Base-by-base conservation (phyloP, 2,329 filamentous ascomycete species). In the Paracoccidioides brasiliensis region DNA sequence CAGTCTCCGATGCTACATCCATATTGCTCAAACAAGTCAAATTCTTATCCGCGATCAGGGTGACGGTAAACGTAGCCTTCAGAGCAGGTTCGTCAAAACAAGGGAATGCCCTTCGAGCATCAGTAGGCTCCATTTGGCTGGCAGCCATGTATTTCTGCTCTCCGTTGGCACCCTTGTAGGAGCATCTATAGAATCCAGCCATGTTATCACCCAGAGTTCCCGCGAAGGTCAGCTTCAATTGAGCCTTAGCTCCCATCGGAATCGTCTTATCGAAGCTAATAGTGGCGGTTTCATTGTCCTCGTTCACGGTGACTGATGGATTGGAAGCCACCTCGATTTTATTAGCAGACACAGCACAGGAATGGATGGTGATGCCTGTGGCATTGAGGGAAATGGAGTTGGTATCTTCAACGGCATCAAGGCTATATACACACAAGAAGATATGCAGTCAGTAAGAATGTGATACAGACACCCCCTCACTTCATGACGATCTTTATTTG, bases 171-270 rank as follows among this genome's bases (percentile, higher is more conserved):
- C 82, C 84, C 77, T 93, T 94, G 78, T 91, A 97, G 5, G 89
- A 94, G 1, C 90, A 95, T 57, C 91, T 83, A 74, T 97, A 97
- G 80, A 97, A 97, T 50, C 91, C 91, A 51, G 90, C 90, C 89
- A 97, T 95, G 74, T 93, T 91, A 70, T 95, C 88, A 71, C 95
- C 95, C 65, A 95, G 75, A 45, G 78, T 79, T 43, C 90, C 90
- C 8, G 81, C 84, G 72, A 94, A 95, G 62, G 80, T 84, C 64
- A 90, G 81, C 66, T 84, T 83, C 59, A 94, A 73, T 72, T 84
- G 83, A 22, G 86, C 88, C 76, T 90, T 90, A 65, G 80, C 79
- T 30, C 87, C 89, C 59, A 86, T 85, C 28, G 81, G 71, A 58
- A 97, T 76, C 49, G 77, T 78, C 68, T 90, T 79, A 61, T 83